These are phyloP conservation scores for Ogataea wickerhamii DNA, from an alignment of 805 yeast genomes.

Conservation along the genomic window DNA sequence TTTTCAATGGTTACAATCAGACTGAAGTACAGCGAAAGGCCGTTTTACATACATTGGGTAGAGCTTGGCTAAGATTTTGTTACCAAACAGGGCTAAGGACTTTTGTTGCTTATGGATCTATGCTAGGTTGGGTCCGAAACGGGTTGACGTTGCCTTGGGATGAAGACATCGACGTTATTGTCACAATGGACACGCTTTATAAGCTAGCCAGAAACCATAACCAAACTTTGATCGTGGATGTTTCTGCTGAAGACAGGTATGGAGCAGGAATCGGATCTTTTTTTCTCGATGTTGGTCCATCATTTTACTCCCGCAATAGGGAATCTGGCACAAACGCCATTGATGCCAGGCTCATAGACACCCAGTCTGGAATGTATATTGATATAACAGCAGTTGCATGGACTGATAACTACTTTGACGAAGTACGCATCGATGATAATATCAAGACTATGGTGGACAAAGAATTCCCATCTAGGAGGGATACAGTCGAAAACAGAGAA, in stretches of 20 bases:
- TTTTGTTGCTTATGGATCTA: slow-evolving; percentile 66
- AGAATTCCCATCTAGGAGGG: slow-evolving; percentile 12
- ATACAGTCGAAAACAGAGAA: slow-evolving; percentile 12
- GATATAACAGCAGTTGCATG: slow-evolving; percentile 61
- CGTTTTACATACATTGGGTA: slow-evolving; percentile 43
- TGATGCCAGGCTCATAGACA: slow-evolving; percentile 65
- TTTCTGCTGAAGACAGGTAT: slow-evolving; percentile 18
- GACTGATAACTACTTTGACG: slow-evolving; percentile 30
- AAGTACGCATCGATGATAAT: slow-evolving; percentile 14
- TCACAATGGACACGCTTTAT: slow-evolving; percentile 48
- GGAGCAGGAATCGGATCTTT: slow-evolving; percentile 56
- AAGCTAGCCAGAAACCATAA: slow-evolving; percentile 46
- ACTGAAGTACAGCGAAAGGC: slow-evolving; percentile 39
- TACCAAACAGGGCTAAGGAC: slow-evolving; percentile 43
- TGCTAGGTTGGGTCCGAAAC: slow-evolving; percentile 63
- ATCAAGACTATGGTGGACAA: slow-evolving; percentile 21
- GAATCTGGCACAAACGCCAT: slow-evolving; percentile 56
- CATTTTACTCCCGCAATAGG: slow-evolving; percentile 46
- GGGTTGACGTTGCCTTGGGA: slow-evolving; percentile 67
- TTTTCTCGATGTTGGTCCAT: slow-evolving; percentile 44
- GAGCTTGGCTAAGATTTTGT: slow-evolving; percentile 51
- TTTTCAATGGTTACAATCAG: slow-evolving; percentile 44
- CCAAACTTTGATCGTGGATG: slow-evolving; percentile 46
- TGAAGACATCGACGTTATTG: slow-evolving; percentile 61
- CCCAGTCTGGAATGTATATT: slow-evolving; percentile 60